Evolutionary conservation across 2,329 filamentous ascomycete genomes (phyloP).

Genomic region (Geosmithia putterillii): DNA sequence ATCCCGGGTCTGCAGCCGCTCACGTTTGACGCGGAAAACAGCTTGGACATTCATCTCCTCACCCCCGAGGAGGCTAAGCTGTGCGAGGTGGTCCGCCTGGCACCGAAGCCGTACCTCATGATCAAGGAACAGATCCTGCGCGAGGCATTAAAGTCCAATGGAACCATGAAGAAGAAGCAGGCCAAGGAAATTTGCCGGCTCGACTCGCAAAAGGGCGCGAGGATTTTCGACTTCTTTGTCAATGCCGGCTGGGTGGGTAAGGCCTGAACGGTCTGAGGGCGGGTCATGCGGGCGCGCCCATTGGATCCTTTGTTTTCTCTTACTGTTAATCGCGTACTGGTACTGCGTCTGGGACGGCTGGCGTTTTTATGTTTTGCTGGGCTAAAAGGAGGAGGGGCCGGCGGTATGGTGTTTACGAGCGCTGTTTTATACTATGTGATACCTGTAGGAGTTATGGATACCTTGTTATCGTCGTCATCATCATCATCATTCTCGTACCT

Average conservation of each 20-base stretch:
- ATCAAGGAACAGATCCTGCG: conserved; percentile 90
- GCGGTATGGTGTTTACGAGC: background rate
- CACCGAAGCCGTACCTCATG: conserved; percentile 89
- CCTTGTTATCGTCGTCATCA: too few relatives aligned
- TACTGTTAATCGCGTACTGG: background rate
- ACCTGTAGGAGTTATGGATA: background rate
- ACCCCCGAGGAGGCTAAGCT: conserved; percentile 75
- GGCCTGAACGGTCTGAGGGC: too few relatives aligned
- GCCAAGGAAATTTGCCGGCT: conserved; percentile 76
- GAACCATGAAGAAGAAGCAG: conserved; percentile 85
- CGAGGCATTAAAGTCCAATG: conserved; percentile 81
- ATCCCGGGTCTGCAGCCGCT: conserved; percentile 52
- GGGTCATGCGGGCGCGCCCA: too few relatives aligned
- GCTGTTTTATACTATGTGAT: background rate
- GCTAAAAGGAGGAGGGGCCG: background rate
- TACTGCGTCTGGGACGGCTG: background rate
- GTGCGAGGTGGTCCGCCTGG: conserved; percentile 71
- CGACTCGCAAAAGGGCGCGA: conserved; percentile 71
- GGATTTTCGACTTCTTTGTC: conserved; percentile 91
- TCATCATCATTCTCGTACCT: too few relatives aligned
- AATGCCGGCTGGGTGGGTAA: conserved; percentile 87
- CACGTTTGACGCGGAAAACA: conserved; percentile 60
- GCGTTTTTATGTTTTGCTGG: background rate
- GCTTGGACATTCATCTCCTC: conserved; percentile 74
- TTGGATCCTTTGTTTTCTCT: background rate